Percentiles rank a stretch among this genome's conserved stretches.
Evolutionary conservation across 495 filamentous ascomycete genomes (phyloP).

Genomic region (Penicillium verhagenii): DNA sequence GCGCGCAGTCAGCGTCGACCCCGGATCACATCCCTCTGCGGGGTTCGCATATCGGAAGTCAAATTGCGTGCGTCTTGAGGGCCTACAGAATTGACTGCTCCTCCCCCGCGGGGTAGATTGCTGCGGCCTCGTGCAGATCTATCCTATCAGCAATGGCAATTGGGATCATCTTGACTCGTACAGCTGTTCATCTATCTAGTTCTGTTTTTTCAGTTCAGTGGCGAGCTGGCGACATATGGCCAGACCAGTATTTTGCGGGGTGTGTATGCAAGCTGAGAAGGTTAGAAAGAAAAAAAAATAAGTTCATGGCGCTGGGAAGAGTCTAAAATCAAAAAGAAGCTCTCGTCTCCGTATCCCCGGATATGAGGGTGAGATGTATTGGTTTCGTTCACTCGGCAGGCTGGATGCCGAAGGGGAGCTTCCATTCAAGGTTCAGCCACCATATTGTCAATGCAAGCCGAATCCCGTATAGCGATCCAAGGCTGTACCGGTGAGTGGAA

Average conservation of each 20-base stretch:
- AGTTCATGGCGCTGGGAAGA: background rate
- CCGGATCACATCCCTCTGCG: background rate
- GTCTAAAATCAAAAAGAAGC: background rate
- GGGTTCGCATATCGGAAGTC: background rate
- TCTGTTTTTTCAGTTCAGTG: background rate
- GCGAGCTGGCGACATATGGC: background rate
- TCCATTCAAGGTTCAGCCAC: constrained; percentile 25
- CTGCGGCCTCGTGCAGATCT: background rate
- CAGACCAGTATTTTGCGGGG: background rate
- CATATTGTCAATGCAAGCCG: constrained; percentile 13
- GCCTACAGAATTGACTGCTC: background rate
- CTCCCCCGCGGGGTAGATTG: background rate
- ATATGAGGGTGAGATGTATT: background rate
- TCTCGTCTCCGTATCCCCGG: constrained; percentile 2
- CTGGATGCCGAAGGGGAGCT: constrained; percentile 7
- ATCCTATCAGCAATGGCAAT: background rate
- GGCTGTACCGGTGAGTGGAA: constrained; percentile 16
- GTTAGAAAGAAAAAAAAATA: background rate
- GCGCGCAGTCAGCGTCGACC: constrained; percentile 11
- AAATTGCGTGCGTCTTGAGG: background rate
- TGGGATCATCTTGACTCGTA: background rate
- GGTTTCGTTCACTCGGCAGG: constrained; percentile 1
- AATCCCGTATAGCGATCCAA: constrained; percentile 3
- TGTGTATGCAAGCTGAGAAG: background rate
- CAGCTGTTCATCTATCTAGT: background rate